Evolutionary conservation across 805 yeast species (phyloP), one percentile per base, ranked within the genome.

Genomic region (Babjeviella inositovora): DNA sequence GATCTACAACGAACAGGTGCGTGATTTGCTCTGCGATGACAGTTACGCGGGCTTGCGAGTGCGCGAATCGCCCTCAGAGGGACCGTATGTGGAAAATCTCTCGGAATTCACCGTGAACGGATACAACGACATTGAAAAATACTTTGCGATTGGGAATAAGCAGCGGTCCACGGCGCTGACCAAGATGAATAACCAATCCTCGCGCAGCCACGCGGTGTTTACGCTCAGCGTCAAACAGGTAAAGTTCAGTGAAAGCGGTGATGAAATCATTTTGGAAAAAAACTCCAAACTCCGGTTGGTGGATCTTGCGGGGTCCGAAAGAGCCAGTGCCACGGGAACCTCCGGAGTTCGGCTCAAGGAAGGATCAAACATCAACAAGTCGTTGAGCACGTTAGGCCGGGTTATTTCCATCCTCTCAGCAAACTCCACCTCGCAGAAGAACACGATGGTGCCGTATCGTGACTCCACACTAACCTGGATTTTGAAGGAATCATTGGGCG

Each of bases 241-340:
- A 11, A 46, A 47, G 21, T 62, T 15, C 14, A 9, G 23, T 21
- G 10, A 27, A 47, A 31, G 22, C 24, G 28, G 37, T 12, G 57
- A 62, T 4, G 53, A 50, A 7, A 45, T 62, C 2, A 44, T 50
- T 2, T 59, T 57, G 23, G 64, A 60, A 28, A 64, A 64, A 33
- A 44, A 58, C 1, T 74, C 90, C 2, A 62, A 63, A 29, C 52
- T 81, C 18, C 57, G 75, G 28, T 51, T 80, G 10, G 87, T 80
- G 2, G 93, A 80, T 45, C 47, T 80, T 30, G 93, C 93, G 0
- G 85, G 93, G 0, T 74, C 87, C 1, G 93, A 80, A 40, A 53
- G 87, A 24, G 66, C 73, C 3, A 44, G 52, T 11, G 58, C 72
- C 13, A 66, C 80, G 0, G 73, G 76, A 15, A 64, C 74, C 5